Conservation (phyloP, 805 yeast species). For the Cyberlindnera amylophila region DNA sequence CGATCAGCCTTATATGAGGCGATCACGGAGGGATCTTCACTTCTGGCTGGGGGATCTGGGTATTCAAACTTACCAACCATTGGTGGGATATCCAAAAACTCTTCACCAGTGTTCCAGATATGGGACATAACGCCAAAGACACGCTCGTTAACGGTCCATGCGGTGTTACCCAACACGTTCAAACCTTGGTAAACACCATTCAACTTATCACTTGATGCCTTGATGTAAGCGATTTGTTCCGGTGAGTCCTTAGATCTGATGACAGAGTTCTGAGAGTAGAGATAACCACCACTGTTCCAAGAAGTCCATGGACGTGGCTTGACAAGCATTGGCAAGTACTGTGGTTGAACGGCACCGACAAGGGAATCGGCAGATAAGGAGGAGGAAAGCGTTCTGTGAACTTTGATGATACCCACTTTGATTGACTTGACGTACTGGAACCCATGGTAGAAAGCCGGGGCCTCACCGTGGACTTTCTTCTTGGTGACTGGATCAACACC, state of each 20-base stretch:
- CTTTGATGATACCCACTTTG: constrained; percentile 73
- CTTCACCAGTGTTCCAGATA: constrained; percentile 85
- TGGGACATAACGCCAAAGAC: constrained; percentile 66
- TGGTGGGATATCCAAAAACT: constrained; percentile 71
- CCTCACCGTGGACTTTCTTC: constrained; percentile 58
- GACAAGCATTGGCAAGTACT: constrained; percentile 86
- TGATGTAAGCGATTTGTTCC: constrained; percentile 84
- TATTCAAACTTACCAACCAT: constrained; percentile 41
- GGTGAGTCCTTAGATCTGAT: constrained; percentile 81
- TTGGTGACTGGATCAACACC: constrained; percentile 82
- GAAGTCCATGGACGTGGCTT: constrained; percentile 87
- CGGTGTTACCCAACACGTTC: constrained; percentile 78
- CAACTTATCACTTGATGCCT: constrained; percentile 74
- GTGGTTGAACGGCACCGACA: constrained; percentile 73
- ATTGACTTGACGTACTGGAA: constrained; percentile 79
- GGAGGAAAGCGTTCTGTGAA: constrained; percentile 65
- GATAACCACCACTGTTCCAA: constrained; percentile 82
- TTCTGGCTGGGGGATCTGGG: constrained; percentile 56
- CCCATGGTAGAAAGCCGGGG: constrained; percentile 88
- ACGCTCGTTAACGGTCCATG: constrained; percentile 86
- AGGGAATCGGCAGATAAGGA: constrained; percentile 64
- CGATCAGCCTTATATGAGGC: constrained; percentile 65
- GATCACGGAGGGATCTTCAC: constrained; percentile 68
- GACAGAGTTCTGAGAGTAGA: constrained; percentile 56
- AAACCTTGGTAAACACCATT: constrained; percentile 72